Conservation (phyloP, 345 rosid genomes). For the Brassica napus region DNA sequence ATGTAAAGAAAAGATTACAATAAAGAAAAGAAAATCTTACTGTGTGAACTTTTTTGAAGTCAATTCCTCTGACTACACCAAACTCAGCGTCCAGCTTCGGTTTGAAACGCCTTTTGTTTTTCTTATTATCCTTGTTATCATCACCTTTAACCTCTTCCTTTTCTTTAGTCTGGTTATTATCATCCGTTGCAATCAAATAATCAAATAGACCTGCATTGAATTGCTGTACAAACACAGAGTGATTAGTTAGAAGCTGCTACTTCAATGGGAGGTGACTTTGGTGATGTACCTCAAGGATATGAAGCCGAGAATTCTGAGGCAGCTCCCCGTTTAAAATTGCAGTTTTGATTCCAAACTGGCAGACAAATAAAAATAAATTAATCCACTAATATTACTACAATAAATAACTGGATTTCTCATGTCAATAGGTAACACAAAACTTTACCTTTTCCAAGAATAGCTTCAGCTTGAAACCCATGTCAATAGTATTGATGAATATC, state of each 20-base stretch:
- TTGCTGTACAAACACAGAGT: conserved; percentile 54
- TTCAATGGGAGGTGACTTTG: not conserved
- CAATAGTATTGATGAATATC: conserved; percentile 77
- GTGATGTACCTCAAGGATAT: conserved; percentile 80
- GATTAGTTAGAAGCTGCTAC: not conserved
- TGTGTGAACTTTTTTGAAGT: conserved; percentile 89
- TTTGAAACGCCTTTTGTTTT: conserved; percentile 52
- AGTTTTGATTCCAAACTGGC: conserved; percentile 81
- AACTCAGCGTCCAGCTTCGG: conserved; percentile 77
- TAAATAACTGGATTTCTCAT: not conserved
- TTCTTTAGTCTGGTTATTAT: conserved; percentile 54
- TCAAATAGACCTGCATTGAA: conserved; percentile 96
- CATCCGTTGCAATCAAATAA: conserved; percentile 89
- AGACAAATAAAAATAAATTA: not conserved
- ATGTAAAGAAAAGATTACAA: not conserved
- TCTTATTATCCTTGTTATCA: conserved; percentile 42
- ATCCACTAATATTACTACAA: not conserved
- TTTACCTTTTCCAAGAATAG: conserved; percentile 86
- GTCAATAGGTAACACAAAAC: not conserved
- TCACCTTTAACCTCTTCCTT: conserved; percentile 46
- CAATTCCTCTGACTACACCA: conserved; percentile 94
- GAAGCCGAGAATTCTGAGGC: conserved; percentile 96
- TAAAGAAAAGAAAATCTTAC: conserved; percentile 35
- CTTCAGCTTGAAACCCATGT: conserved; percentile 81
- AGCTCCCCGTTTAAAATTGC: conserved; percentile 86